Evolutionary conservation across 1,284 basidiomycete species (phyloP).

Genomic region (Ceraceosorus guamensis): DNA sequence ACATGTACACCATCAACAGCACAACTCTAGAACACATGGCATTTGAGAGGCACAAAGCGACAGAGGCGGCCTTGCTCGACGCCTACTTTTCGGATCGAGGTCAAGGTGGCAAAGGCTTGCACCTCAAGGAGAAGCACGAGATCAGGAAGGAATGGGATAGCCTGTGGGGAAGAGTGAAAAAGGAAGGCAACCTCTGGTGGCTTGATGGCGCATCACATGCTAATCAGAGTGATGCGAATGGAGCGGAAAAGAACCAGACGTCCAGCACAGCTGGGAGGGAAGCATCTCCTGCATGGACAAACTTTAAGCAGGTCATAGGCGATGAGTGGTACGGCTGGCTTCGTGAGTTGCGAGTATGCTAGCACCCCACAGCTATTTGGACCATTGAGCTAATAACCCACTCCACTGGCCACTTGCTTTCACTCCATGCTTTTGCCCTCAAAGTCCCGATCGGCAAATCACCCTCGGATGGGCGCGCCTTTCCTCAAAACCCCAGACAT

Average conservation of each 20-base stretch:
- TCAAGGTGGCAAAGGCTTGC: constrained; percentile 13
- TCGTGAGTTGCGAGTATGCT: constrained; percentile 2
- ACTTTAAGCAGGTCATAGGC: constrained; percentile 74
- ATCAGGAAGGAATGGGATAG: constrained; percentile 57
- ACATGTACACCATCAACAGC: constrained; percentile 60
- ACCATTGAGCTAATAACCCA: too few species aligned
- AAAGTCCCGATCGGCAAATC: background rate
- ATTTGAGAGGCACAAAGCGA: constrained; percentile 57
- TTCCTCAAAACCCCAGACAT: background rate
- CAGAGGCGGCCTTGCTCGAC: constrained; percentile 57
- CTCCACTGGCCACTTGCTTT: background rate
- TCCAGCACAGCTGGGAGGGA: background rate
- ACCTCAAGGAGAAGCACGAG: constrained; percentile 12
- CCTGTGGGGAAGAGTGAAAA: constrained; percentile 66
- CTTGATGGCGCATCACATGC: constrained; percentile 48
- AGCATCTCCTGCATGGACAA: constrained; percentile 51
- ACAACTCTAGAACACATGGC: constrained; percentile 71
- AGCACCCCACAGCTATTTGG: background rate
- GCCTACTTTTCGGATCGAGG: constrained; percentile 22
- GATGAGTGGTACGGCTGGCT: constrained; percentile 61
- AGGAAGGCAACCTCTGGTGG: constrained; percentile 81
- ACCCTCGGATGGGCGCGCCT: background rate
- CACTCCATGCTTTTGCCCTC: background rate
- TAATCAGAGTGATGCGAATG: background rate
- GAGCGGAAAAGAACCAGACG: background rate